A percentile compares a stretch with the other conserved stretches of the same genome.
phyloP scores from a whole-genome alignment of 2,329 filamentous ascomycete species.

The Ceratocystis albifundus region DNA sequence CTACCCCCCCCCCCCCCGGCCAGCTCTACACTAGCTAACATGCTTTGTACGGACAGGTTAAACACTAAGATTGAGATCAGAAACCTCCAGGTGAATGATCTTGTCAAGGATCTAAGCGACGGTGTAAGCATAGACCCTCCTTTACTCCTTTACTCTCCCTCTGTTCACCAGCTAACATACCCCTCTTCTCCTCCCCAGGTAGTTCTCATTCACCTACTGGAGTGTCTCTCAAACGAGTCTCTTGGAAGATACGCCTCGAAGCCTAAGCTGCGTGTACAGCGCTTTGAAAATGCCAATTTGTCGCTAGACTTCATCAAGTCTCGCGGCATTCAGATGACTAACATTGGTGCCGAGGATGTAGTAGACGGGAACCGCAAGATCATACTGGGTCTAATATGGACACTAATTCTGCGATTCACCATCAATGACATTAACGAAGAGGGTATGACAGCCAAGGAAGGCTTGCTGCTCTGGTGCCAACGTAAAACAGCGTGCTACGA shows the following conservation, averaged over 20 bases:
- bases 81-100: slow-evolving; percentile 68
- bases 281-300: slow-evolving; percentile 96
- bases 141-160: neutral
- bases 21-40: neutral
- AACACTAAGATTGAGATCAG: slow-evolving; percentile 85
- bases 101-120: slow-evolving; percentile 83
- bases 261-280: slow-evolving; percentile 89
- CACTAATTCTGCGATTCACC: slow-evolving; percentile 90
- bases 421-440: slow-evolving; percentile 98
- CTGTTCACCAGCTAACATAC: neutral
- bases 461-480: slow-evolving; percentile 91
- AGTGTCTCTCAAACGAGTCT: slow-evolving; percentile 88
- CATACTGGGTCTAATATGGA: slow-evolving; percentile 95
- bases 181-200: slow-evolving; percentile 43
- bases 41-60: slow-evolving; percentile 48
- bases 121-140: slow-evolving; percentile 52
- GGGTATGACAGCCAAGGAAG: slow-evolving; percentile 95
- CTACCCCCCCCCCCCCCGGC: too few relatives aligned
- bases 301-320: slow-evolving; percentile 87
- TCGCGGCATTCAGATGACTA: slow-evolving; percentile 90
- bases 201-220: slow-evolving; percentile 89
- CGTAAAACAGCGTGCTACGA: slow-evolving; percentile 98
- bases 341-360: slow-evolving; percentile 95
- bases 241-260: slow-evolving; percentile 94
- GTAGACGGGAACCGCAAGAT: slow-evolving; percentile 98